phyloP scores from a whole-genome alignment of 2,329 filamentous ascomycete species.

The Colletotrichum incanum region DNA sequence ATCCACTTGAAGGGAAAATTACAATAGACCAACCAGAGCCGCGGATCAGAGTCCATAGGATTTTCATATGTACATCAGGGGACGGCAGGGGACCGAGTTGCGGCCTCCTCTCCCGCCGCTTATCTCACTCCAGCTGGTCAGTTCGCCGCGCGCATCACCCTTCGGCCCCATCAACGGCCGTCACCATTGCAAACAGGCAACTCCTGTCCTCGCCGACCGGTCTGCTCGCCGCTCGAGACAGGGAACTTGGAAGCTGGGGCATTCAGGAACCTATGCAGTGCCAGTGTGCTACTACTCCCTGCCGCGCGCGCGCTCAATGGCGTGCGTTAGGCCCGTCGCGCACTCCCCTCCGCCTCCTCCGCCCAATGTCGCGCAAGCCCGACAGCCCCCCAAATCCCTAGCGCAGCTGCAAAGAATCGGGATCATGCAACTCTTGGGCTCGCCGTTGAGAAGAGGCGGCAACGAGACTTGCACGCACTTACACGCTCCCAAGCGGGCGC shows the following conservation, averaged over 20 bases:
- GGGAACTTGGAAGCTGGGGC: slow-evolving; percentile 16
- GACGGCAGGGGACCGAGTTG: not conserved
- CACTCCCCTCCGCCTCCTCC: slow-evolving; percentile 25
- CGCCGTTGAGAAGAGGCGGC: slow-evolving; percentile 9
- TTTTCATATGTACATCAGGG: slow-evolving; percentile 17
- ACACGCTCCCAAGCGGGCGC: slow-evolving; percentile 1
- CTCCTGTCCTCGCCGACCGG: slow-evolving; percentile 2
- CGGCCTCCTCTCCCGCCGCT: not conserved
- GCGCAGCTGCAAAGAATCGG: slow-evolving; percentile 22
- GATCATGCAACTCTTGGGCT: slow-evolving; percentile 7
- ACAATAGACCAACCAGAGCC: not conserved
- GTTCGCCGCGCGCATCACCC: not conserved
- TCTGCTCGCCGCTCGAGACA: slow-evolving; percentile 1
- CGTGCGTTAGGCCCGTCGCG: slow-evolving; percentile 8
- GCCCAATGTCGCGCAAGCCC: slow-evolving; percentile 11
- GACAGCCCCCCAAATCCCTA: slow-evolving; percentile 1
- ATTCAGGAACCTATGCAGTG: not conserved
- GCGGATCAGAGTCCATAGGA: slow-evolving; percentile 6
- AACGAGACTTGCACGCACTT: not conserved
- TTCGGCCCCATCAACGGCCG: slow-evolving; percentile 16
- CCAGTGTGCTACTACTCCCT: not conserved
- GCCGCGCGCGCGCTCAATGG: not conserved
- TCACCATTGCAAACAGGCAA: slow-evolving; percentile 4
- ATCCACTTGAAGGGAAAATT: not conserved
- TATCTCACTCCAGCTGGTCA: not conserved